Percentiles rank a stretch among this genome's conserved stretches.
These are phyloP conservation scores for Gastrolobium bilobum DNA, from an alignment of 306 rosid genomes.

Conservation along the genomic window DNA sequence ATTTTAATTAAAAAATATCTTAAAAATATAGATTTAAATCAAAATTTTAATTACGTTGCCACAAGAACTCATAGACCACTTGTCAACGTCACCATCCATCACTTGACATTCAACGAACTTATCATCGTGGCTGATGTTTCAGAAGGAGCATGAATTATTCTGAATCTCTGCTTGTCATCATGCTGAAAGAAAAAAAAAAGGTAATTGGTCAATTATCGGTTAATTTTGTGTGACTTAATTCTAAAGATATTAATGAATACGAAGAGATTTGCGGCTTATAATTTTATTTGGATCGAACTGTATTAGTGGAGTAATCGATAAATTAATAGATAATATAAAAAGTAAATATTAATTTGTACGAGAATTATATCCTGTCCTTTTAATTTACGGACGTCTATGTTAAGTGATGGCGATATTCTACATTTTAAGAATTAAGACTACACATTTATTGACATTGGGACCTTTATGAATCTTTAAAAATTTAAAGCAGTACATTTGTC, in stretches of 20 bases:
- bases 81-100: constrained; percentile 36
- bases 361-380: too few relatives aligned
- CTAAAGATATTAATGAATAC: not conserved
- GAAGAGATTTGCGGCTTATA: too few relatives aligned
- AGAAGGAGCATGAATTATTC: not conserved
- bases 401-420: not conserved
- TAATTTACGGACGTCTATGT: too few relatives aligned
- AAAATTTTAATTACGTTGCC: too few relatives aligned
- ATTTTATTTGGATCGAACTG: too few relatives aligned
- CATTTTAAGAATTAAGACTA: not conserved
- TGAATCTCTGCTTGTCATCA: constrained; percentile 11
- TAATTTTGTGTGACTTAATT: not conserved
- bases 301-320: too few relatives aligned
- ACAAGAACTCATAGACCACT: too few relatives aligned
- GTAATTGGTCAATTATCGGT: not conserved
- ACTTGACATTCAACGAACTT: constrained; percentile 37
- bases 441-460: not conserved
- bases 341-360: too few relatives aligned
- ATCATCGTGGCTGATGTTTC: constrained; percentile 24
- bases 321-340: too few relatives aligned
- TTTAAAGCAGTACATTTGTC: too few relatives aligned
- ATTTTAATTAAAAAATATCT: too few relatives aligned
- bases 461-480: not conserved
- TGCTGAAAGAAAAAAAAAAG: not conserved
- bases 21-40: too few relatives aligned